phyloP scores from a whole-genome alignment of 2,329 filamentous ascomycete species.

The Fusarium duplospermum region DNA sequence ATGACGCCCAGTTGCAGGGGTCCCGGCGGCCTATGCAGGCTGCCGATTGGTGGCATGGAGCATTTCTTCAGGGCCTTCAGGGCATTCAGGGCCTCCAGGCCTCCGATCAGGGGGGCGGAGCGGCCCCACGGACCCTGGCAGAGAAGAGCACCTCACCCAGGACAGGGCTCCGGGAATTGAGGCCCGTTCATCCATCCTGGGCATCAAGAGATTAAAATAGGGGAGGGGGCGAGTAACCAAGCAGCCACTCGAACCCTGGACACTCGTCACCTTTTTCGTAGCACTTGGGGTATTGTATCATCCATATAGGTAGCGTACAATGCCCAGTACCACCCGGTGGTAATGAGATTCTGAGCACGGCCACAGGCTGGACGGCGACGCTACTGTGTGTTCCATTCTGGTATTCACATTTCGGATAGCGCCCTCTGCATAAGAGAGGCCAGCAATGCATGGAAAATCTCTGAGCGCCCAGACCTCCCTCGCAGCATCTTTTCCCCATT shows the following conservation, averaged over 20 bases:
- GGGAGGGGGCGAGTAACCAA: conserved; percentile 5
- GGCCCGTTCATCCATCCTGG: conserved; percentile 19
- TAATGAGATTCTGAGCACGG: background rate
- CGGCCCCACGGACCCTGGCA: conserved; percentile 2
- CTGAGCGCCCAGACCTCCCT: background rate
- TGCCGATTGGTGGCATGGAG: conserved; percentile 42
- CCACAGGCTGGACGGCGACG: background rate
- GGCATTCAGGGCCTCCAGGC: conserved; percentile 6
- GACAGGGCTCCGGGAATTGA: background rate
- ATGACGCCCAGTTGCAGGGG: conserved; percentile 36
- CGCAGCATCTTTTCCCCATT: background rate
- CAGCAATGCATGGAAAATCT: conserved; percentile 31
- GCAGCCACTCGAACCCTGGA: conserved; percentile 19
- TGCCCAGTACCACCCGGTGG: background rate
- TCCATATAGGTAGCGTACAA: conserved; percentile 3
- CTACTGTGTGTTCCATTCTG: background rate
- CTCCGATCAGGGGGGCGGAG: conserved; percentile 22
- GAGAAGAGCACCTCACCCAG: background rate
- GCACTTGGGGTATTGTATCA: conserved; percentile 12
- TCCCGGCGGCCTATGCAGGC: conserved; percentile 18
- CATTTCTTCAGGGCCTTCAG: conserved; percentile 14
- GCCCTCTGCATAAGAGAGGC: conserved; percentile 13
- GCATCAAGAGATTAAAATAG: conserved; percentile 32
- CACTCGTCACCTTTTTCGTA: conserved; percentile 21
- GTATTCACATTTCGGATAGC: conserved; percentile 1